Evolutionary conservation across 345 rosid genomes (phyloP), one percentile per base, ranked within the genome.

Genomic region (Citrus medica): DNA sequence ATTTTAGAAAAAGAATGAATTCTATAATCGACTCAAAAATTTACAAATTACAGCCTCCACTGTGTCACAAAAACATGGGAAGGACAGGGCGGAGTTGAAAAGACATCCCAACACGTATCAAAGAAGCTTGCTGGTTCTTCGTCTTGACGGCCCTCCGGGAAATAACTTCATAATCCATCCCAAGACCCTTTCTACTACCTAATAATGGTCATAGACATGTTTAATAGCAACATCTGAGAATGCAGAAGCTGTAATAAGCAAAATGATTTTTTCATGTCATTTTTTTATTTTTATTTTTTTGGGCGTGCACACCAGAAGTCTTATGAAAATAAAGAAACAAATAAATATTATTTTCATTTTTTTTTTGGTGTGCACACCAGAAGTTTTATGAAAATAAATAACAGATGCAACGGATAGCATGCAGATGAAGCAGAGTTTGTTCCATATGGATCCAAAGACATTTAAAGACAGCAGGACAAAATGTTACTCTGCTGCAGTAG

Each of bases 141-240:
- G 84, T 84, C 85, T 92, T 25, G 98, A 79, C 5, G 98, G 92
- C 22, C 98, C 99, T 74, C 98, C 98, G 2, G 98, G 99, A 78
- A 97, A 97, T 76, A 94, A 91, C 86, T 92, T 94, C 97, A 97
- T 94, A 67, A 97, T 94, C 99, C 98, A 97, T 64, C 98, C 99
- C 80, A 97, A 84, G 33, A 97, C 98, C 86, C 98, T 92, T 84
- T 97, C 99, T 71, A 97, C 99, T 71, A 97, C 99, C 99, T 97
- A 76, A 19, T 7, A 67, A 17, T 56, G 76, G 25, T 33, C 75
- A n/a, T 30, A 35, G 10, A 28, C 10, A 60, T 42, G 27, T 46
- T 71, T 14, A 55, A 67, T 35, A 67, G 58, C 55, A 78, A 12
- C 56, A 61, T 68, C 30, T 4, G 13, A 48, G 5, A 21, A 67